These are phyloP conservation scores for Silene vulgaris DNA, from an alignment of 179 eudicot species.

Conservation along the genomic window DNA sequence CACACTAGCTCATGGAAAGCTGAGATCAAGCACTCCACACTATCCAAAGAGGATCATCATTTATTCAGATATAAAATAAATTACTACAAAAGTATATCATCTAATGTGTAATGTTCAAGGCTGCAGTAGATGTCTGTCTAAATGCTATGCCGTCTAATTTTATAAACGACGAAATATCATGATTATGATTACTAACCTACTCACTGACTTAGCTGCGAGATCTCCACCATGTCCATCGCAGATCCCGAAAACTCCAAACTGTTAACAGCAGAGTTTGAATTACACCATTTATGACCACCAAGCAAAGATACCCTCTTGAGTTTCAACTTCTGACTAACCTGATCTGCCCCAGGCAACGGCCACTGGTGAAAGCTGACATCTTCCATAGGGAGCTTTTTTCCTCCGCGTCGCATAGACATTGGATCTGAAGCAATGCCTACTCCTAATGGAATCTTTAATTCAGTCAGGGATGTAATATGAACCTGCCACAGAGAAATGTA, in stretches of 20 bases:
- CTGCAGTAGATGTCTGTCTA: slow-evolving; percentile 1
- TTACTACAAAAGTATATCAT: not conserved
- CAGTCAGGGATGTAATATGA: slow-evolving; percentile 49
- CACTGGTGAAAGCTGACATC: slow-evolving; percentile 79
- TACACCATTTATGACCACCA: slow-evolving; percentile 16
- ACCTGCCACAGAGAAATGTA: slow-evolving; percentile 46
- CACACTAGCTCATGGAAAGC: slow-evolving; percentile 3
- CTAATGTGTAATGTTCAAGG: slow-evolving; percentile 8
- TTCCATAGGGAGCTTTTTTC: slow-evolving; percentile 89
- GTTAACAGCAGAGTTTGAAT: slow-evolving; percentile 25
- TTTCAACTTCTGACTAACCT: slow-evolving; percentile 40
- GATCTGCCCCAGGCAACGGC: slow-evolving; percentile 76
- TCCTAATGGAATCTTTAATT: slow-evolving; percentile 60
- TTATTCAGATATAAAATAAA: not conserved
- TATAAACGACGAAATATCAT: not conserved
- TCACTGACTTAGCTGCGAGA: slow-evolving; percentile 70
- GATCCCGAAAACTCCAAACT: slow-evolving; percentile 94
- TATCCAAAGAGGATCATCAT: not conserved
- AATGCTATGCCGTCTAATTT: not conserved
- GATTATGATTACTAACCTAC: slow-evolving; percentile 61
- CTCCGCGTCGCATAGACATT: slow-evolving; percentile 89
- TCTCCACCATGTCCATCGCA: slow-evolving; percentile 98
- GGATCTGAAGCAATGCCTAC: slow-evolving; percentile 89
- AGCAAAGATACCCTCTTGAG: not conserved
- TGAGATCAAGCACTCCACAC: not conserved